Base-by-base conservation (phyloP, 1,139 yeast genomes). In the Candida buenavistaensis region DNA sequence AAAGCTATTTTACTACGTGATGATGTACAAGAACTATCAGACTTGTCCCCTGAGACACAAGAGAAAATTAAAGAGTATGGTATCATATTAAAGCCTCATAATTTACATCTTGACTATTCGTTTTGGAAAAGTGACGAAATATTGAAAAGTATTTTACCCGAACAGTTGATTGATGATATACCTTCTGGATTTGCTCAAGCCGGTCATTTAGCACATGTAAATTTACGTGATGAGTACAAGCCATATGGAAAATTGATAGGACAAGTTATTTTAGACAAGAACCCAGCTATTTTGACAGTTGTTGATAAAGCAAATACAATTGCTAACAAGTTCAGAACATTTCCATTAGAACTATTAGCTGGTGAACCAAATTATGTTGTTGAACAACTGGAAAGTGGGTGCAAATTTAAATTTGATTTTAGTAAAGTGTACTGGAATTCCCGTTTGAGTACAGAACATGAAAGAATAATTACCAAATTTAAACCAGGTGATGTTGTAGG, bases 351-450 rank as follows among this genome's bases (percentile, higher is more conserved):
- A 44, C 81, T 94, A 0, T 68, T 94, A 37, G 98, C 97, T 0
- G 98, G 98, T 6, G 75, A 68, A 36, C 69, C 71, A 31, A 78
- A 83, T 48, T 76, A 87, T 44, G 55, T 79, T 27, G 98, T 92
- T 12, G 90, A 86, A 45, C 98, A 92, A 57, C 78, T 72, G 45
- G 98, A 94, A 57, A 80, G 94, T 41, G 88, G 88, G 22, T 94
- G 98, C 64, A 60, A 68, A 13, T 94, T 94, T 64, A 75, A 68
- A 31, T 92, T 94, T 59, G 96, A 94, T 56, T 94, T 94, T 56
- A 78, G 87, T 43, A 85, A 86, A 51, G 98, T 94, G 6, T 94
- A 94, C 61, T 94, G 99, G 99, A 94, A 94, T 59, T 88, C 97
- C 10, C 75, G 98, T 47, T 68, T 94, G 36, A 94, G 89, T 49